Conservation (phyloP, 2,329 filamentous ascomycete genomes). For the Gyromitra esculenta region DNA sequence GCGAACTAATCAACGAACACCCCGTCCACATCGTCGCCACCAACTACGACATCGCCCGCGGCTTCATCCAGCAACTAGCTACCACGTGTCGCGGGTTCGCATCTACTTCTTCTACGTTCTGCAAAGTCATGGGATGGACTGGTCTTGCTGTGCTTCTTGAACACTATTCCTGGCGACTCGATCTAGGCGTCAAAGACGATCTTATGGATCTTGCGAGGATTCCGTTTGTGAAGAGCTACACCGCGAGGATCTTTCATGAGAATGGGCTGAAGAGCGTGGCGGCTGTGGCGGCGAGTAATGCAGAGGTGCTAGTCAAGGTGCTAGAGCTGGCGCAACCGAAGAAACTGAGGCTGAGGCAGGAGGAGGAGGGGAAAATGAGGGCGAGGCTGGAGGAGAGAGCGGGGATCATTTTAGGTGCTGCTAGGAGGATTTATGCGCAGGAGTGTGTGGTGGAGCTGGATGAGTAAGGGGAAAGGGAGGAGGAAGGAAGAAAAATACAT, state of each 20-base stretch:
- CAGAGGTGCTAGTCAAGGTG: conserved; percentile 74
- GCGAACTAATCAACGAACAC: conserved; percentile 79
- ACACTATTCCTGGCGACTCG: conserved; percentile 77
- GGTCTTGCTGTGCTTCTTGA: conserved; percentile 77
- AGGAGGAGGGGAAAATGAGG: conserved; percentile 41
- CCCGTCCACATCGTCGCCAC: conserved; percentile 74
- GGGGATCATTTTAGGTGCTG: conserved; percentile 33
- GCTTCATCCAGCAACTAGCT: conserved; percentile 75
- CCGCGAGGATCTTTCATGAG: conserved; percentile 78
- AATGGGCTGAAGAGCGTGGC: conserved; percentile 77
- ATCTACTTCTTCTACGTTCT: conserved; percentile 81
- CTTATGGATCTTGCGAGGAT: conserved; percentile 76
- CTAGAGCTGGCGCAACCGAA: conserved; percentile 60
- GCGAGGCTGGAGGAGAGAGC: conserved; percentile 41
- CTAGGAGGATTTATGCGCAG: conserved; percentile 36
- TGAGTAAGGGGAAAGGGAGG: conserved; percentile 22
- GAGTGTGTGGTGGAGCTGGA: conserved; percentile 45
- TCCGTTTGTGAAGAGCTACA: conserved; percentile 79
- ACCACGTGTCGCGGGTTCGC: conserved; percentile 82
- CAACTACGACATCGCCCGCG: conserved; percentile 76
- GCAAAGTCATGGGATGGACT: conserved; percentile 79
- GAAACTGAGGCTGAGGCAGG: conserved; percentile 22
- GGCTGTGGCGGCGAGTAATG: conserved; percentile 74
- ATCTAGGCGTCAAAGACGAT: conserved; percentile 76
- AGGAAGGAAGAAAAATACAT: neutral